Evolutionary conservation across 345 rosid genomes (phyloP).

Genomic region (Linum trigynum): DNA sequence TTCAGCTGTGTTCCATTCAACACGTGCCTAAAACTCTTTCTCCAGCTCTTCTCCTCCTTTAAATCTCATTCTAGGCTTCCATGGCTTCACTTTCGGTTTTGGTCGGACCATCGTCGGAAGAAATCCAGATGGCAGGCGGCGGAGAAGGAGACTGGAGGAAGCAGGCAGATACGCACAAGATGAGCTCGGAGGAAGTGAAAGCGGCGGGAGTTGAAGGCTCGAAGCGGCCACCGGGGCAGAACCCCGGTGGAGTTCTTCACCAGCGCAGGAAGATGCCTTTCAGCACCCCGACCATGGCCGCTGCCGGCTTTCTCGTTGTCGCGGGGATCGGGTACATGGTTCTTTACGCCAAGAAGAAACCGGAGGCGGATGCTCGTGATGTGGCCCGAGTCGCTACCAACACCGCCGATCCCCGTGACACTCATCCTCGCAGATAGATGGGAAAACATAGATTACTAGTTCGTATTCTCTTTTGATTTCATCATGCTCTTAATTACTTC

Average conservation of each 20-base stretch:
- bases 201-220: conserved; percentile 50
- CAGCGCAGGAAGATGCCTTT: conserved; percentile 54
- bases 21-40: background rate
- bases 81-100: background rate
- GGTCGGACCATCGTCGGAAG: background rate
- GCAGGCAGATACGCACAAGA: conserved; percentile 55
- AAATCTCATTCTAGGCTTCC: background rate
- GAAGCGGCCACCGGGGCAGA: conserved; percentile 49
- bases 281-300: conserved; percentile 40
- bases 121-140: conserved; percentile 25
- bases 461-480: too few species aligned
- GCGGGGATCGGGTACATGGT: conserved; percentile 41
- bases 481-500: too few species aligned
- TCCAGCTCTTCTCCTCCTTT: background rate
- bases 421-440: conserved; percentile 31
- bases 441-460: too few species aligned
- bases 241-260: conserved; percentile 50
- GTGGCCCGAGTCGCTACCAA: conserved; percentile 43
- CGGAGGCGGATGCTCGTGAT: conserved; percentile 44
- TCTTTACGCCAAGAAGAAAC: conserved; percentile 44
- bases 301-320: conserved; percentile 40
- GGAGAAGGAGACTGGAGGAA: conserved; percentile 42
- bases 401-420: conserved; percentile 37
- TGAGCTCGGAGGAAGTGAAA: conserved; percentile 45
- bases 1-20: background rate